Evolutionary conservation across 257 asterid genomes (phyloP).

Genomic region (Datura wrightii): DNA sequence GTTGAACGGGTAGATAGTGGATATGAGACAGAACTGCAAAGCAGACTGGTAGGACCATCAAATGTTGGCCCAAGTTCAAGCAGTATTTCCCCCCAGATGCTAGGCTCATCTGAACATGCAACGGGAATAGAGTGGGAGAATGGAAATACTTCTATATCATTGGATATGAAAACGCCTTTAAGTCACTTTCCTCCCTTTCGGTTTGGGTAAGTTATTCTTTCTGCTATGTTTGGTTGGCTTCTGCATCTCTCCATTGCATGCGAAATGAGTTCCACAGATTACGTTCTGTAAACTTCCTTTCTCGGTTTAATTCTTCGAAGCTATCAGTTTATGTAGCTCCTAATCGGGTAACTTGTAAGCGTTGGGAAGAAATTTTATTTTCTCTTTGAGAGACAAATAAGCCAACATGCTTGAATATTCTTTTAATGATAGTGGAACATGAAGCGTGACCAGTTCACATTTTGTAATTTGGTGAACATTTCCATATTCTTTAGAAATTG

Average conservation of each 20-base stretch:
- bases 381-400: constrained; percentile 16
- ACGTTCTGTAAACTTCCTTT: not conserved
- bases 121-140: constrained; percentile 79
- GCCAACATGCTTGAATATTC: constrained; percentile 19
- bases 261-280: not conserved
- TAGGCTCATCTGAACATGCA: constrained; percentile 66
- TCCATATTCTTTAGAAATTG: not conserved
- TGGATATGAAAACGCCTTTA: constrained; percentile 95
- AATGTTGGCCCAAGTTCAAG: constrained; percentile 60
- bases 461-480: constrained; percentile 17
- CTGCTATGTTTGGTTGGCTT: constrained; percentile 36
- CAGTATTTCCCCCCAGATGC: constrained; percentile 65
- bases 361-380: not conserved
- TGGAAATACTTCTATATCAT: constrained; percentile 66
- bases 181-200: constrained; percentile 96
- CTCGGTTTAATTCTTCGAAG: not conserved
- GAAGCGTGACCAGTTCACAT: not conserved
- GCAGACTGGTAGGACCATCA: constrained; percentile 54
- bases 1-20: constrained; percentile 68
- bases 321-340: not conserved
- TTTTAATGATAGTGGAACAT: not conserved
- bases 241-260: constrained; percentile 7
- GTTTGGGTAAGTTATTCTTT: constrained; percentile 74
- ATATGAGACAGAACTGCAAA: constrained; percentile 55
- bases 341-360: not conserved